These are phyloP conservation scores for Sphaerosporella brunnea DNA, from an alignment of 495 filamentous ascomycete genomes.

Conservation along the genomic window DNA sequence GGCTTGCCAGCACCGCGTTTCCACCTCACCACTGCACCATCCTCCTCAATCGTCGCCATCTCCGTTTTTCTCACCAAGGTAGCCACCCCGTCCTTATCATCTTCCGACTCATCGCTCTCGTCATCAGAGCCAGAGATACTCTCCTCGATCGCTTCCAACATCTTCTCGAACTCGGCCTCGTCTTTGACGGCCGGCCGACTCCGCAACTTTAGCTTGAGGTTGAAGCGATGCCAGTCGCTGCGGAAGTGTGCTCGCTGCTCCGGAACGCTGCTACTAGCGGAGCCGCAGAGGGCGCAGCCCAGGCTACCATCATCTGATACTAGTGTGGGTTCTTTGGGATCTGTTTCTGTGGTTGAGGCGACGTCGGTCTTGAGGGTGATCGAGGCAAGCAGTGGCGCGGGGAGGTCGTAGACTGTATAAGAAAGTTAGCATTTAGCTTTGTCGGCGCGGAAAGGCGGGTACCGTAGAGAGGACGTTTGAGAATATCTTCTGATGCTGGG, in stretches of 20 bases:
- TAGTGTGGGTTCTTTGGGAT: slow-evolving; percentile 28
- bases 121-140: slow-evolving; percentile 24
- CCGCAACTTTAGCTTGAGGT: slow-evolving; percentile 72
- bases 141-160: slow-evolving; percentile 40
- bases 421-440: slow-evolving; percentile 1
- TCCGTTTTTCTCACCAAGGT: slow-evolving; percentile 17
- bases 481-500: no score
- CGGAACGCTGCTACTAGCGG: slow-evolving; percentile 48
- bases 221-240: slow-evolving; percentile 89
- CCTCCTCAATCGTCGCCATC: slow-evolving; percentile 26
- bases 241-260: slow-evolving; percentile 74
- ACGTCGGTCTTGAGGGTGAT: slow-evolving; percentile 39
- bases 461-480: no score
- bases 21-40: slow-evolving; percentile 28
- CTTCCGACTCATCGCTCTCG: slow-evolving; percentile 29
- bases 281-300: slow-evolving; percentile 60
- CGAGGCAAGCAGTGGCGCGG: slow-evolving; percentile 53
- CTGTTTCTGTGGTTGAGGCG: slow-evolving; percentile 10
- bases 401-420: slow-evolving; percentile 80
- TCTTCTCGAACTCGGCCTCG: slow-evolving; percentile 65
- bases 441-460: no score
- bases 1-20: slow-evolving; percentile 45
- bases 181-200: slow-evolving; percentile 47
- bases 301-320: slow-evolving; percentile 18
- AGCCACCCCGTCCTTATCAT: slow-evolving; percentile 11